Evolutionary conservation across 2,329 filamentous ascomycete genomes (phyloP), one percentile per base, ranked within the genome.

Genomic region (Claviceps sp.): DNA sequence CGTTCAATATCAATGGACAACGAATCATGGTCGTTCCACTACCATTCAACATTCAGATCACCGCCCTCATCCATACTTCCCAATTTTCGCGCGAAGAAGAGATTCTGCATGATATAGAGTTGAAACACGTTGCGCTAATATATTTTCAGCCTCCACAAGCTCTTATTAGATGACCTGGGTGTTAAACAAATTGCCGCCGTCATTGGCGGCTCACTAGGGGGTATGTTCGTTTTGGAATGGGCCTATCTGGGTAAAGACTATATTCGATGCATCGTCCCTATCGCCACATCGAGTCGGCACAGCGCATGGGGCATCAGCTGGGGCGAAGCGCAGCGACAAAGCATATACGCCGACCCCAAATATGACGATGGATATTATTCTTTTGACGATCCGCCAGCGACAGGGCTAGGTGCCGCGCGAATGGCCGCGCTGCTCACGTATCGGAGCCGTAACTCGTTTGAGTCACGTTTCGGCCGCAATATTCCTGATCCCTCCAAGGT

Each of bases 401-500:
- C 89, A 1, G 93, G 93, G 0, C 78, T 98, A 2, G 89, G 90
- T 13, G 93, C 93, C 7, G 93, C 93, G 26, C 89, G 93, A 62
- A 98, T 98, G 93, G 89, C 90, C 53, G 93, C 93, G 1, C 79
- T 98, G 40, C 74, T 98, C 60, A 98, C 93, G 6, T 98, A 98
- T 70, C 83, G 93, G 59, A 96, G 89, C 65, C 87, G 93, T 49
- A 91, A 98, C 70, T 97, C 93, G 0, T 98, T 98, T 60, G 93
- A 98, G 71, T 82, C 89, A 18, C 83, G 93, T 4, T 98, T 98
- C 63, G 93, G 93, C 18, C 82, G 93, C 54, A 97, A 96, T 65
- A 91, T 81, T 2, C 90, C 90, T 0, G 89, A 97, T 63, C 81
- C 89, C 0, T 85, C 85, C 5, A 87, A 85, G 64, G 79, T 82